Evolutionary conservation across 2,329 filamentous ascomycete genomes (phyloP), one percentile per base, ranked within the genome.

Genomic region (Simplicillium sp.): DNA sequence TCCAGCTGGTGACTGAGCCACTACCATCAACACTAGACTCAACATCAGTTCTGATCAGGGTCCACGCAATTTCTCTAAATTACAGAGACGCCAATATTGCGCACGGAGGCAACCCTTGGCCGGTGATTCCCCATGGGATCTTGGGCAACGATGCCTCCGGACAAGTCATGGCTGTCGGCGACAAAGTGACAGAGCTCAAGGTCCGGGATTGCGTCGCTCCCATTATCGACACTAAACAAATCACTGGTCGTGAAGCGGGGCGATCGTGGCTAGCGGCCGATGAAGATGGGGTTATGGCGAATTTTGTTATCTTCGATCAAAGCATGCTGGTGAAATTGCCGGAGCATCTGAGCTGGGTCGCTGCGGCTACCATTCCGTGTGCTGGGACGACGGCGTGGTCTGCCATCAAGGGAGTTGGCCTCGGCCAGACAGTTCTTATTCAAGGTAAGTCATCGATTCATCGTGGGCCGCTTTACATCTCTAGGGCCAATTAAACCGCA

Each of bases 301-400:
- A n/a, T n/a, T n/a, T n/a, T 1, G 56, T 60, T 20, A 54, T 65
- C 44, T n/a, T 68, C 2, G 49, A 68, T 1, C n/a, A n/a, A n/a
- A n/a, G n/a, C 68, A 64, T 52, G 8, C 36, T 69, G 3, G 52
- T 46, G 17, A 62, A 59, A 36, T 39, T 67, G 0, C 66, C 65
- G 0, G 40, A 40, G 0, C 52, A 67, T 39, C 48, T 69, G 14
- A 47, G 55, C 29, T 68, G 60, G 58, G 43, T 52, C 1, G 46
- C 57, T 3, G 60, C 62, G 3, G 50, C 52, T 7, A 58, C 58
- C 1, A 55, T 71, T 13, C 64, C 65, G 1, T 69, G 1, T 69
- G 66, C 67, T 15, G 67, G 64, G 1, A 54, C 61, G 0, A 70
- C 67, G 0, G 67, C 68, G 2, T 70, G 67, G 64, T 53, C 57